phyloP scores from a whole-genome alignment of 1,284 basidiomycete genomes.

The Tilletia walkeri region DNA sequence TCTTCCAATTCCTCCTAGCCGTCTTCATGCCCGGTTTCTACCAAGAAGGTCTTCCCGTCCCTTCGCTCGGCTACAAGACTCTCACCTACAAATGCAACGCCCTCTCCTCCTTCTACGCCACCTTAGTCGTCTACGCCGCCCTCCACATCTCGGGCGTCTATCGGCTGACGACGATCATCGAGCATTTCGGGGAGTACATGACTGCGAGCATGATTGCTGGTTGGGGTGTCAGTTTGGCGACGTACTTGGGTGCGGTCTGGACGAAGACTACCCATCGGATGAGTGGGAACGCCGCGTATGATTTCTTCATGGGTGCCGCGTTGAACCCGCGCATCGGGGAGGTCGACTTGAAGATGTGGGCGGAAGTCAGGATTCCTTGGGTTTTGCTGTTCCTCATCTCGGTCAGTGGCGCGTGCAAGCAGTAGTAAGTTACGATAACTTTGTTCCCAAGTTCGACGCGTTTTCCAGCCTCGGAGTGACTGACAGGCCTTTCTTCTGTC shows the following conservation, averaged over 20 bases:
- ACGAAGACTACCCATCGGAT: conserved; percentile 64
- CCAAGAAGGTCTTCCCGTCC: conserved; percentile 69
- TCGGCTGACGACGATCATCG: conserved; percentile 89
- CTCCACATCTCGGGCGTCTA: conserved; percentile 82
- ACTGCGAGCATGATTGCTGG: conserved; percentile 90
- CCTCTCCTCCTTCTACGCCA: conserved; percentile 79
- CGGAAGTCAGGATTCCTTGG: conserved; percentile 97
- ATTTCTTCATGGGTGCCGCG: conserved; percentile 77
- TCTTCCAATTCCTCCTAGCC: conserved; percentile 85
- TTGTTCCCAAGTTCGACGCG: neutral
- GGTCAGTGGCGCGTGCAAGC: conserved; percentile 89
- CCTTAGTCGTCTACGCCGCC: conserved; percentile 71
- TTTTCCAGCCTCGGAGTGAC: too few species aligned
- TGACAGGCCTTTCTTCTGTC: neutral
- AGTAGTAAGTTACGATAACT: conserved; percentile 62
- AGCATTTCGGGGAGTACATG: conserved; percentile 96
- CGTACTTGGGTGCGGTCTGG: conserved; percentile 51
- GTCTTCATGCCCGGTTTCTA: conserved; percentile 84
- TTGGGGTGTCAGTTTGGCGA: conserved; percentile 62
- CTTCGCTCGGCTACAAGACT: conserved; percentile 69
- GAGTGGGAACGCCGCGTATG: conserved; percentile 82
- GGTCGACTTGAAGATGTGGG: conserved; percentile 98
- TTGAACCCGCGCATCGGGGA: conserved; percentile 91
- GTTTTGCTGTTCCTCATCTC: conserved; percentile 90
- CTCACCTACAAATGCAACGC: conserved; percentile 92